These are phyloP conservation scores for Trichosanthes truncata DNA, from an alignment of 306 rosid genomes.

Conservation along the genomic window DNA sequence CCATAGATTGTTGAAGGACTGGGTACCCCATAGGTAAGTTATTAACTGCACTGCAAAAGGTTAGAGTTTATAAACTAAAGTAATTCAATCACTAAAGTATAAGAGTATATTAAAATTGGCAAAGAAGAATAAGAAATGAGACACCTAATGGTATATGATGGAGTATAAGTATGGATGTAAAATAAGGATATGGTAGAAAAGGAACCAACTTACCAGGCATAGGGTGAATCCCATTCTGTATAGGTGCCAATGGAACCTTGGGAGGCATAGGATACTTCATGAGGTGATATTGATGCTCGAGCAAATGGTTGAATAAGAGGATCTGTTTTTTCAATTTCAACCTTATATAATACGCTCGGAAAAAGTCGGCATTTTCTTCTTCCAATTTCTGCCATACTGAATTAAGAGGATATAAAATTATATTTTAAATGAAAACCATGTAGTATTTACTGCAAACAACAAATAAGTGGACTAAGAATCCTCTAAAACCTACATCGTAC, in stretches of 20 bases:
- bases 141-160: background rate
- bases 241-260: conserved; percentile 91
- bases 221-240: conserved; percentile 90
- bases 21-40: conserved; percentile 93
- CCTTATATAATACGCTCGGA: conserved; percentile 84
- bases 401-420: conserved; percentile 14
- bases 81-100: background rate
- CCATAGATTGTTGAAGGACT: conserved; percentile 60
- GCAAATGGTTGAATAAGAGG: conserved; percentile 74
- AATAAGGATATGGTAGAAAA: background rate
- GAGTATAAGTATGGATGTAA: background rate
- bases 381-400: conserved; percentile 99
- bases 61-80: conserved; percentile 26
- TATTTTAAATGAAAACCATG: background rate
- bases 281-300: conserved; percentile 78
- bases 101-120: background rate
- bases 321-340: conserved; percentile 91
- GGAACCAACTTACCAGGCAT: conserved; percentile 69
- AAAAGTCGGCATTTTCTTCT: conserved; percentile 93
- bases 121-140: background rate
- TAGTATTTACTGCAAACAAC: background rate
- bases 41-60: conserved; percentile 86
- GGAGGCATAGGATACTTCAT: conserved; percentile 66
- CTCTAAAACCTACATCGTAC: background rate
- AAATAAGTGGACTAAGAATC: background rate